Base-by-base conservation (phyloP, 345 rosid species). In the Heritiera fomes region DNA sequence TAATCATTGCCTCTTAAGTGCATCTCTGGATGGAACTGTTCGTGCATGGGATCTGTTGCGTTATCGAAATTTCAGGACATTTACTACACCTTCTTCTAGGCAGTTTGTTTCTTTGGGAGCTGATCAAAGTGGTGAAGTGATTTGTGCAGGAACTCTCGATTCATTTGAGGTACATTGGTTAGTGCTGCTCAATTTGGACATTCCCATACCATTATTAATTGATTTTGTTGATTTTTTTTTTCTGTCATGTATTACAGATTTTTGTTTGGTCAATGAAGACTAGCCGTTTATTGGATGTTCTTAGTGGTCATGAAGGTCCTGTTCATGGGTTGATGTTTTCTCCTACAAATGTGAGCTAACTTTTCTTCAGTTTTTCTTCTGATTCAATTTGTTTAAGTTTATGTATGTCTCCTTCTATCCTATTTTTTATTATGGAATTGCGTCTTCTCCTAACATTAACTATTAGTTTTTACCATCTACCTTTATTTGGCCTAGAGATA, bases 221-320 rank as follows among this genome's bases (percentile, higher is more conserved):
- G 17, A 46, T 14, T 73, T 41, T 41, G 32, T 84, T 85, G 58
- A 83, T 17, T 1, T 4, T 62, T 76, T 34, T 4, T 62, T 76
- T 34, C 50, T 80, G 75, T 28, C 32, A 34, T 71, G 32, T 73
- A n/a, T 53, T 34, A 72, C 84, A 95, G 98, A 92, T 95, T 79
- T 94, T 94, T 82, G 98, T 96, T 76, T 94, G 99, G 98, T 96
- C 99, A n/a, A 94, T 94, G 98, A 96, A 94, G 90, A 96, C 97
- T 0, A 95, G 97, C 77, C 94, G 95, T 62, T 88, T 96, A 76
- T 88, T 94, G 89, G 99, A 96, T 84, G 85, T 92, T 79, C 91
- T 96, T 53, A 92, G 94, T 50, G 97, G 97, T 80, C 99, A 96
- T 86, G 99, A 91, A 88, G 98, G 98, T 79, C 99, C 99, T 0